phyloP scores from a whole-genome alignment of 225 moss, liverwort and hornwort genomes.

The Marchantia polymorpha region DNA sequence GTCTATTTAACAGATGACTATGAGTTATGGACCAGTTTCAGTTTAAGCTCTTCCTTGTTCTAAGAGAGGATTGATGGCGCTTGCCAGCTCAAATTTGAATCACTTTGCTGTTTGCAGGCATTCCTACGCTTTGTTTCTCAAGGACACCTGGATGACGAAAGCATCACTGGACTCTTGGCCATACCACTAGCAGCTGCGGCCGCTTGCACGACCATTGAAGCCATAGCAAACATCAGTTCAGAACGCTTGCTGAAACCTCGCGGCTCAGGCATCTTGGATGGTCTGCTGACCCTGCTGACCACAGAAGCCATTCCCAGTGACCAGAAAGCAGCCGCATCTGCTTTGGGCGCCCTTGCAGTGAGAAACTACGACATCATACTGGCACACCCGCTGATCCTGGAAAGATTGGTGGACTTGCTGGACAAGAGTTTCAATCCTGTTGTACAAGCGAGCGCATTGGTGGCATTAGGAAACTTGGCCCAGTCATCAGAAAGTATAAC shows the following conservation, averaged over 20 bases:
- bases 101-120: background rate
- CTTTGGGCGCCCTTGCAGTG: slow-evolving; percentile 18
- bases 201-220: slow-evolving; percentile 9
- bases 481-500: slow-evolving; percentile 7
- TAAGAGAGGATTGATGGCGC: too few species aligned
- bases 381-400: background rate
- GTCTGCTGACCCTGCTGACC: slow-evolving; percentile 4
- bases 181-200: slow-evolving; percentile 10
- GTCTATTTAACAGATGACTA: background rate
- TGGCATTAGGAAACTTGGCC: slow-evolving; percentile 23
- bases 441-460: slow-evolving; percentile 18
- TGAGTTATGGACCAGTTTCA: background rate
- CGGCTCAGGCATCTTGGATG: slow-evolving; percentile 3
- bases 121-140: slow-evolving; percentile 15
- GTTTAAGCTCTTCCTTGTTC: too few species aligned
- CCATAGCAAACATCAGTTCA: slow-evolving; percentile 4
- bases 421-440: slow-evolving; percentile 20
- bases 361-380: slow-evolving; percentile 17
- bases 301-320: slow-evolving; percentile 2
- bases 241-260: background rate
- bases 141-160: slow-evolving; percentile 17
- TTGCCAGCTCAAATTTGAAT: background rate
- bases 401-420: slow-evolving; percentile 21
- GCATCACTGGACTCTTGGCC: slow-evolving; percentile 4
- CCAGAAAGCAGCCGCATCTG: slow-evolving; percentile 25